Evolutionary conservation across 441 rosid species (phyloP).

Genomic region (Eugenia klotzschiana): DNA sequence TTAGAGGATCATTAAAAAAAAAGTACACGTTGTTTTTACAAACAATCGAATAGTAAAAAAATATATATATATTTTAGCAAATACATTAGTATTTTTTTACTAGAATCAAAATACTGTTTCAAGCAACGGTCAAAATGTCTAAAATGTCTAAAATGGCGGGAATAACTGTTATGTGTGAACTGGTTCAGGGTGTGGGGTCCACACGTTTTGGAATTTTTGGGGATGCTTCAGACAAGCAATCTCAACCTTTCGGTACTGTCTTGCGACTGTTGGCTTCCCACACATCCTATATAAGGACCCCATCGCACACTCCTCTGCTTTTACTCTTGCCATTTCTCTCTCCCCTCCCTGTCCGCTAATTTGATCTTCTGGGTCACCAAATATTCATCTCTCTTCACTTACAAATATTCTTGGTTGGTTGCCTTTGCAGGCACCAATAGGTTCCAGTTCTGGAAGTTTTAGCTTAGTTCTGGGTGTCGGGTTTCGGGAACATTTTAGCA

Average conservation of each 20-base stretch:
- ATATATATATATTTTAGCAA: no score
- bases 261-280: not conserved
- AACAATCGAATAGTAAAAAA: not conserved
- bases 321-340: not conserved
- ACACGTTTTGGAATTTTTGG: not conserved
- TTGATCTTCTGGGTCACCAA: not conserved
- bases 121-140: not conserved
- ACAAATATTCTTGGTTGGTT: not conserved
- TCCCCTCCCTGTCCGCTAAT: not conserved
- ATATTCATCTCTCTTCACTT: not conserved
- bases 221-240: slow-evolving; percentile 8
- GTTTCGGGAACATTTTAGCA: not conserved
- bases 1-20: not conserved
- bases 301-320: not conserved
- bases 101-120: not conserved
- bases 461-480: not conserved
- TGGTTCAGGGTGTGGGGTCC: not conserved
- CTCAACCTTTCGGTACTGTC: slow-evolving; percentile 7
- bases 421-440: not conserved
- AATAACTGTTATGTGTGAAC: slow-evolving; percentile 1
- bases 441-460: slow-evolving; percentile 5
- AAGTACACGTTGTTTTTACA: not conserved
- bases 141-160: not conserved
- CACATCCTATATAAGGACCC: slow-evolving; percentile 1
- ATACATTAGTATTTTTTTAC: not conserved